These are phyloP conservation scores for Coffea canephora DNA, from an alignment of 257 asterid species.

Conservation along the genomic window DNA sequence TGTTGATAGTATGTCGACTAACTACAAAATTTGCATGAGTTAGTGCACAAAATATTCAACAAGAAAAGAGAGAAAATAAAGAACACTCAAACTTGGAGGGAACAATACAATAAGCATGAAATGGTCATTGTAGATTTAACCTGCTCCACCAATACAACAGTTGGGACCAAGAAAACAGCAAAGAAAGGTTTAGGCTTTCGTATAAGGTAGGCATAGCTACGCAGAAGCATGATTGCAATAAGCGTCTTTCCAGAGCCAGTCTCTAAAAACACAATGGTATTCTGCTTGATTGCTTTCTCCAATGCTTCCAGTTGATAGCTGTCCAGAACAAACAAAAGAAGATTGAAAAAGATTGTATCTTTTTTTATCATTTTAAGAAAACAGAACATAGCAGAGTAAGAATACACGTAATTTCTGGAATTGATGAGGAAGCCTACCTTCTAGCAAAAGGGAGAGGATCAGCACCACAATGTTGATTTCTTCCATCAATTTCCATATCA, in stretches of 20 bases:
- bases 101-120: not conserved
- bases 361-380: not conserved
- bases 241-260: conserved; percentile 86
- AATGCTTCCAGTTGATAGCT: conserved; percentile 88
- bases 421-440: conserved; percentile 33
- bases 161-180: conserved; percentile 84
- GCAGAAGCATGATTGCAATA: conserved; percentile 79
- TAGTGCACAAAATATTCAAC: not conserved
- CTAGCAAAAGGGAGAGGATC: conserved; percentile 50
- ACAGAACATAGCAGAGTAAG: not conserved
- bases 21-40: not conserved
- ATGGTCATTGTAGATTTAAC: conserved; percentile 23
- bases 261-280: conserved; percentile 74
- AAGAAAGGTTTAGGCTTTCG: conserved; percentile 58
- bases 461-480: conserved; percentile 28
- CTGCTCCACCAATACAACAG: conserved; percentile 70
- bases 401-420: not conserved
- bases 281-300: conserved; percentile 56
- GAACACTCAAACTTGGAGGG: not conserved
- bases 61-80: not conserved
- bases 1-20: no score
- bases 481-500: conserved; percentile 26
- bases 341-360: not conserved
- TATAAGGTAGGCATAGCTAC: conserved; percentile 52
- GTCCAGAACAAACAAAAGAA: conserved; percentile 14